phyloP scores from a whole-genome alignment of 1,284 basidiomycete species.

The Leucoagaricus sp. region DNA sequence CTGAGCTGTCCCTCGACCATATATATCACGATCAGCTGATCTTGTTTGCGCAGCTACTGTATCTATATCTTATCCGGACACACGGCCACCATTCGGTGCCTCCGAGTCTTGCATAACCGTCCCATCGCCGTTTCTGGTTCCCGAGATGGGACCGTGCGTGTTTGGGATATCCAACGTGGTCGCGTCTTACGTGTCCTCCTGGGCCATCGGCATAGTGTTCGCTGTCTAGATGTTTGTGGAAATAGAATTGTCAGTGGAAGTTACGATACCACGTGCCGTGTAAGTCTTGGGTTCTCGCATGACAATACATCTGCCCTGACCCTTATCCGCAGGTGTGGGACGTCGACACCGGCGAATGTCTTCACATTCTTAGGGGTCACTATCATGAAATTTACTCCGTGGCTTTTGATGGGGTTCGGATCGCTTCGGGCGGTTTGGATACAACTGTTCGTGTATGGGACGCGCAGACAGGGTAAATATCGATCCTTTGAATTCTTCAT shows the following conservation, averaged over 20 bases:
- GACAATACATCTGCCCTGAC: constrained; percentile 4
- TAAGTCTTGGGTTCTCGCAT: constrained; percentile 40
- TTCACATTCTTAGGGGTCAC: constrained; percentile 88
- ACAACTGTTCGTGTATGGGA: constrained; percentile 92
- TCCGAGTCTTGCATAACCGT: constrained; percentile 85
- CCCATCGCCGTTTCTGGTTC: constrained; percentile 92
- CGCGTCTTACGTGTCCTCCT: constrained; percentile 65
- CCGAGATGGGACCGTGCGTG: constrained; percentile 83
- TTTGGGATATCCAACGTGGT: constrained; percentile 93
- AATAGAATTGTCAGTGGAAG: constrained; percentile 85
- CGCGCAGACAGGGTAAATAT: constrained; percentile 70
- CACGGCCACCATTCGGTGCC: constrained; percentile 89
- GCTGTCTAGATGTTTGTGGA: constrained; percentile 88
- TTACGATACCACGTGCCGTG: constrained; percentile 84
- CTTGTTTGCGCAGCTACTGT: constrained; percentile 58
- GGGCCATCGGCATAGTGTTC: constrained; percentile 84
- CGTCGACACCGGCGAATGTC: constrained; percentile 81
- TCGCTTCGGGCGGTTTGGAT: constrained; percentile 90
- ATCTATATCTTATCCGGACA: constrained; percentile 85
- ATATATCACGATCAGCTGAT: neutral
- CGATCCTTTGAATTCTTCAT: neutral
- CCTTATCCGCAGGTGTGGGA: constrained; percentile 61
- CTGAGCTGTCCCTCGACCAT: neutral
- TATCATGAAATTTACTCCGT: constrained; percentile 92
- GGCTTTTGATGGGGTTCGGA: constrained; percentile 85